These are phyloP conservation scores for Botrytis porri DNA, from an alignment of 2,329 filamentous ascomycete species.

Conservation along the genomic window DNA sequence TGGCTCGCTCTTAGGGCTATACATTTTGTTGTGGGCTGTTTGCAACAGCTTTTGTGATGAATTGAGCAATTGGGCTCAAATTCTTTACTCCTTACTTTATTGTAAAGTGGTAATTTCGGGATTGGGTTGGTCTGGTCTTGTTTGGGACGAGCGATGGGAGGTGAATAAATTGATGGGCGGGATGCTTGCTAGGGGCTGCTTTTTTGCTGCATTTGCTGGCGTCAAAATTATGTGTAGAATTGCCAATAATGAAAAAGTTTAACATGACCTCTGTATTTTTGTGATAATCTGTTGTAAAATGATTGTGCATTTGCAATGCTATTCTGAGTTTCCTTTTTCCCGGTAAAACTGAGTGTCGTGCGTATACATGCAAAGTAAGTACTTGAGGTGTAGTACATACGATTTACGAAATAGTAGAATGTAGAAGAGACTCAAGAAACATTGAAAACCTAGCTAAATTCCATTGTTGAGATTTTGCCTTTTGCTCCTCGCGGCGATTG, in stretches of 20 bases:
- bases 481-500: neutral
- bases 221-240: constrained; percentile 10
- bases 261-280: neutral
- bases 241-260: neutral
- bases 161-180: constrained; percentile 7
- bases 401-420: neutral
- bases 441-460: neutral
- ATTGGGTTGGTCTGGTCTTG: constrained; percentile 2
- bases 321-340: neutral
- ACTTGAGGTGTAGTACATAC: neutral
- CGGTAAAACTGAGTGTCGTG: neutral
- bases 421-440: neutral
- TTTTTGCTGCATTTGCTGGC: constrained; percentile 6
- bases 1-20: neutral
- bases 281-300: neutral
- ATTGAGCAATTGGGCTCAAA: neutral
- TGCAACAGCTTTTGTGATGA: neutral
- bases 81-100: constrained; percentile 1
- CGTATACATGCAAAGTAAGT: neutral
- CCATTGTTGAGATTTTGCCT: constrained; percentile 3
- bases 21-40: neutral
- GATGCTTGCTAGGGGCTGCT: constrained; percentile 5
- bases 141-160: neutral
- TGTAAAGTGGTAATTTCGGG: constrained; percentile 5
- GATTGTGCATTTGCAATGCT: neutral